These are phyloP conservation scores for Chamaecyparis obtusa DNA, from an alignment of 75 land plant species.

Conservation along the genomic window DNA sequence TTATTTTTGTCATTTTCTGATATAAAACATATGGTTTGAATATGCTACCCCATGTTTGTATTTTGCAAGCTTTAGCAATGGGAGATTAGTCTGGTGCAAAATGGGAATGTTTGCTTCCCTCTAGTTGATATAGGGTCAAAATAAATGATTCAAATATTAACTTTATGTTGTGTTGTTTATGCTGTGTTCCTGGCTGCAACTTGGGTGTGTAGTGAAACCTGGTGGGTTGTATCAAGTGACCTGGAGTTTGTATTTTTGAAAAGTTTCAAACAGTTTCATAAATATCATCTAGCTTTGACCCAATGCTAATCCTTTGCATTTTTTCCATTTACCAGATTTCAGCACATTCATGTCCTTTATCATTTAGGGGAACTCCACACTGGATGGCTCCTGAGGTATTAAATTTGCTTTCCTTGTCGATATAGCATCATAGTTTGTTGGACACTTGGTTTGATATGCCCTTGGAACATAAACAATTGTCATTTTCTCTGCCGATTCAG, in stretches of 20 bases:
- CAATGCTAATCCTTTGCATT: background rate
- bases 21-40: background rate
- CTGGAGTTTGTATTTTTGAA: background rate
- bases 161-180: background rate
- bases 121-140: background rate
- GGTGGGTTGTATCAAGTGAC: background rate
- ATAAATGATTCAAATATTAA: background rate
- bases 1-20: too few species aligned
- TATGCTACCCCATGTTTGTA: background rate
- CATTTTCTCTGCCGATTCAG: slow-evolving; percentile 29
- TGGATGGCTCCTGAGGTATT: slow-evolving; percentile 99
- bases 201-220: background rate
- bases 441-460: background rate
- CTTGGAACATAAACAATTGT: background rate
- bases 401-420: background rate
- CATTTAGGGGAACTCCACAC: slow-evolving; percentile 95
- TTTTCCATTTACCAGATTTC: slow-evolving; percentile 48
- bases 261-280: background rate
- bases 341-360: slow-evolving; percentile 51
- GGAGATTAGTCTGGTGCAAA: background rate
- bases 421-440: background rate
- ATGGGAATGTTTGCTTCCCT: background rate
- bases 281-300: background rate
- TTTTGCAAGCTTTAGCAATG: background rate
- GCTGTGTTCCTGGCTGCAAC: too few species aligned